These are phyloP conservation scores for Cystofilobasidium capitatum DNA, from an alignment of 768 basidiomycete genomes.

Conservation along the genomic window DNA sequence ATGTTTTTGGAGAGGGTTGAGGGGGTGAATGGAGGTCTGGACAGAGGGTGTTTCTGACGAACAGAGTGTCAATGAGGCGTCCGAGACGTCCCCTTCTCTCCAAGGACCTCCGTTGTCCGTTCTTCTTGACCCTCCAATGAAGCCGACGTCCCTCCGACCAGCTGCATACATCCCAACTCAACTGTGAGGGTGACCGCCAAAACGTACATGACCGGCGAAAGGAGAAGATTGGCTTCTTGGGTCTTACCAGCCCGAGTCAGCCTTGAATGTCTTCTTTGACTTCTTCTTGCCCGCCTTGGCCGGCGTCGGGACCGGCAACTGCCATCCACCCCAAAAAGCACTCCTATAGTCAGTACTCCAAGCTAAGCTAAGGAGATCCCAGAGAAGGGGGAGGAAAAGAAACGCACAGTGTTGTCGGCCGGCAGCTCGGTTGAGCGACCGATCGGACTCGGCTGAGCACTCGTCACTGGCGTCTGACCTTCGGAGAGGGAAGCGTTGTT, in stretches of 20 bases:
- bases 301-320: not conserved
- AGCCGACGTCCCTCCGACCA: no score
- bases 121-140: no score
- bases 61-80: no score
- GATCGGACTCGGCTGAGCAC: not conserved
- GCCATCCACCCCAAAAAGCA: not conserved
- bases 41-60: no score
- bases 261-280: conserved; percentile 9
- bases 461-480: not conserved
- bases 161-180: no score
- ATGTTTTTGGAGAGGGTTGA: no score
- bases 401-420: not conserved
- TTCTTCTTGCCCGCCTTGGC: conserved; percentile 5
- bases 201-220: not conserved
- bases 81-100: no score
- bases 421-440: not conserved
- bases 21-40: no score
- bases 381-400: not conserved
- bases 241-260: conserved; percentile 5
- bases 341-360: no score
- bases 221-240: no score
- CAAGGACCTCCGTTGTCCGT: no score
- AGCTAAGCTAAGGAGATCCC: not conserved
- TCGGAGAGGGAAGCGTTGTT: not conserved
- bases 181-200: no score